Base-by-base conservation (phyloP, 2,329 filamentous ascomycete genomes). In the Stylonectria norvegica region DNA sequence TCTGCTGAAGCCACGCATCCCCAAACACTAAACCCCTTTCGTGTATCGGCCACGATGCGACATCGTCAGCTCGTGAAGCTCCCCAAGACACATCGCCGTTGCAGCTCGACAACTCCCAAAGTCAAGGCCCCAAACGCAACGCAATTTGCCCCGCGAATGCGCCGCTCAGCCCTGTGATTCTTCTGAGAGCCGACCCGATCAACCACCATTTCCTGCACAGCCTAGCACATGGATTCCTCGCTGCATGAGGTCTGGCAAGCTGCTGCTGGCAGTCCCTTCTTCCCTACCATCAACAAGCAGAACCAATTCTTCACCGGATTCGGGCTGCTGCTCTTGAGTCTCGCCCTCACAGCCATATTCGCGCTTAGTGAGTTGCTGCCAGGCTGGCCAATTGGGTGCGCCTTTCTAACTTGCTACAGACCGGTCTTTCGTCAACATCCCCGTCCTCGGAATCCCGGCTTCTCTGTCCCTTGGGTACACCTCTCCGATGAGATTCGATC, bases 201-300 rank as follows among this genome's bases (percentile, higher is more conserved):
- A 18, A 15, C 4, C n/a, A n/a, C n/a, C 31, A 22, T 22, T 9
- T 15, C 16, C 32, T 31, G 25, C 29, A 35, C 47, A 49, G 31
- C 40, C 29, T 42, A 48, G 63, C 75, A 73, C 72, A 86, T 87
- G 83, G 83, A 86, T 79, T 79, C 82, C 61, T 88, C 86, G 75
- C 74, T 95, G 68, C 82, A 85, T 70, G 82, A 93, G 67, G 78
- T 95, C 72, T 97, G 91, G 91, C 85, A 94, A 77, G 86, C 88
- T 76, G 87, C 90, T 72, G 80, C 86, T 68, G 80, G 81, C 76
- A 86, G 81, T 72, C 88, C 89, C 49, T 97, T 93, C 72, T 69
- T 83, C 56, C 89, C 91, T 47, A 64, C 81, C 42, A 71, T 97
- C 58, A 78, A 78, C 64, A 97, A 97, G 73, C 78, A 82, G 60